These are phyloP conservation scores for Trichoderma sp. DNA, from an alignment of 2,329 filamentous ascomycete species.

Conservation along the genomic window DNA sequence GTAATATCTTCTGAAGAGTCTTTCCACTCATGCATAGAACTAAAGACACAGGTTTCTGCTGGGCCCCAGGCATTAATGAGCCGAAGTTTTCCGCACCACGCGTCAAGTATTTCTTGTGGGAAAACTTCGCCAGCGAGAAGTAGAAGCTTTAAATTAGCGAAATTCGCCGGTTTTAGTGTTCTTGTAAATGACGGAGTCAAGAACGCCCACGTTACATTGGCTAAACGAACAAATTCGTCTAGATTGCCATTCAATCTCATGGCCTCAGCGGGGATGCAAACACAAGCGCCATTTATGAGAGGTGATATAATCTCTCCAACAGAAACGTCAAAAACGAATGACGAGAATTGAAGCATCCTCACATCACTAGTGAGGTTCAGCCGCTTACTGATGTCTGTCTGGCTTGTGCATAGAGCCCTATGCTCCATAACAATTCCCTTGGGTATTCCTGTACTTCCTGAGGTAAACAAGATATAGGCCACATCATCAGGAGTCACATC, in stretches of 20 bases:
- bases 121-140: not conserved
- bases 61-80: constrained; percentile 21
- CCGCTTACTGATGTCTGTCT: not conserved
- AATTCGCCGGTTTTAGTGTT: not conserved
- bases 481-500: not conserved
- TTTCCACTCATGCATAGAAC: constrained; percentile 9
- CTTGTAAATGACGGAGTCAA: constrained; percentile 15
- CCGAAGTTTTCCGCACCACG: not conserved
- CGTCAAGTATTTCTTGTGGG: not conserved
- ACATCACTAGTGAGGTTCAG: not conserved
- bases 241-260: not conserved
- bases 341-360: constrained; percentile 23
- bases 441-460: constrained; percentile 10
- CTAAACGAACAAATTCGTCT: not conserved
- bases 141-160: not conserved
- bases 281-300: constrained; percentile 15
- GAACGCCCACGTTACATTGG: not conserved
- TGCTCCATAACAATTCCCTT: constrained; percentile 20
- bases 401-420: not conserved
- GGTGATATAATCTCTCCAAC: constrained; percentile 21
- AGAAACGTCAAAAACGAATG: constrained; percentile 24
- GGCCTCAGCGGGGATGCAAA: constrained; percentile 23
- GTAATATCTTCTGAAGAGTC: not conserved
- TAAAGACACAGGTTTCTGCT: constrained; percentile 11
- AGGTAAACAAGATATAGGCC: constrained; percentile 18